phyloP scores from a whole-genome alignment of 2,329 filamentous ascomycete genomes.

The Cladorrhinum sp. region DNA sequence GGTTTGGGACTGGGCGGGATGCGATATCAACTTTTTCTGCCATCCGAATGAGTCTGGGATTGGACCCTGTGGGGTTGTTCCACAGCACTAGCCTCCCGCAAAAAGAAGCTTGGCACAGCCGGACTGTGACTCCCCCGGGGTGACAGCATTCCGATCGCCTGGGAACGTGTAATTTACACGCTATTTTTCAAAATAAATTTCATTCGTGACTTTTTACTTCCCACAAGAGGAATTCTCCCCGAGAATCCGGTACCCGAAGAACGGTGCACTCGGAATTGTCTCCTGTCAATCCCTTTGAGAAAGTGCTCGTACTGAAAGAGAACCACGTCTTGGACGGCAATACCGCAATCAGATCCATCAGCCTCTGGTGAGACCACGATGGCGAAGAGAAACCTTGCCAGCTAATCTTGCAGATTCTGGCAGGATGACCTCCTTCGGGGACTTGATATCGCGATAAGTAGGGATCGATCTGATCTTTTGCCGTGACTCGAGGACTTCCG shows the following conservation, averaged over 20 bases:
- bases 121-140: not conserved
- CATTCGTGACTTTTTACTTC: slow-evolving; percentile 50
- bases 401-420: slow-evolving; percentile 48
- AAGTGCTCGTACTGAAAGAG: slow-evolving; percentile 50
- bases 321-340: slow-evolving; percentile 53
- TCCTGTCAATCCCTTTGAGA: slow-evolving; percentile 44
- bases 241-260: slow-evolving; percentile 47
- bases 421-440: slow-evolving; percentile 41
- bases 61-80: not conserved
- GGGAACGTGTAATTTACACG: not conserved
- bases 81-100: not conserved
- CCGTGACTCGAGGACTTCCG: slow-evolving; percentile 59
- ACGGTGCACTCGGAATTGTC: slow-evolving; percentile 51
- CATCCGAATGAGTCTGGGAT: not conserved
- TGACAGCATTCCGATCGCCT: not conserved
- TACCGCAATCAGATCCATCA: slow-evolving; percentile 44
- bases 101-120: not conserved
- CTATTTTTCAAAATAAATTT: slow-evolving; percentile 13
- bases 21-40: not conserved
- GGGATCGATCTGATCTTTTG: slow-evolving; percentile 59
- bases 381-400: slow-evolving; percentile 60
- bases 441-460: slow-evolving; percentile 67
- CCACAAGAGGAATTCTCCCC: slow-evolving; percentile 59
- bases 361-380: slow-evolving; percentile 48
- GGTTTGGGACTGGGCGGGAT: not conserved